Evolutionary conservation across 441 rosid species (phyloP).

Genomic region (Biscutella laevigata): DNA sequence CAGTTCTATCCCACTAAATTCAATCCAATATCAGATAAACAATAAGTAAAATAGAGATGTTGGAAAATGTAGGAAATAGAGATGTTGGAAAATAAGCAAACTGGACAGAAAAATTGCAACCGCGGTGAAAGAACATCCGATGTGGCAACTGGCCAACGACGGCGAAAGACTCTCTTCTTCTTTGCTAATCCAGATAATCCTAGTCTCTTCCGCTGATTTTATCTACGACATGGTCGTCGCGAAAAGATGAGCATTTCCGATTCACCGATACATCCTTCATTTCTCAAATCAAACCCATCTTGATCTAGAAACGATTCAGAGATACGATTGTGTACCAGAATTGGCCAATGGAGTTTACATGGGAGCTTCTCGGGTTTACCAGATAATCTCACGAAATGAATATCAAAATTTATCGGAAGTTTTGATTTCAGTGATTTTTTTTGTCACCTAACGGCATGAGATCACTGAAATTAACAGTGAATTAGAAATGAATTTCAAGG

Average conservation of each 20-base stretch:
- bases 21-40: too few relatives aligned
- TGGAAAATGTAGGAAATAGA: too few relatives aligned
- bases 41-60: too few relatives aligned
- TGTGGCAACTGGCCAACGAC: too few relatives aligned
- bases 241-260: slow-evolving; percentile 72
- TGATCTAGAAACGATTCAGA: slow-evolving; percentile 35
- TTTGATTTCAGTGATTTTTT: slow-evolving; percentile 70
- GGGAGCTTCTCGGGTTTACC: slow-evolving; percentile 50
- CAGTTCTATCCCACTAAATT: too few relatives aligned
- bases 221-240: slow-evolving; percentile 80
- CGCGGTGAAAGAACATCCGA: too few relatives aligned
- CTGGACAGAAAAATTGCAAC: too few relatives aligned
- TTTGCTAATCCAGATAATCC: slow-evolving; percentile 48
- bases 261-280: slow-evolving; percentile 78
- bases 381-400: slow-evolving; percentile 34
- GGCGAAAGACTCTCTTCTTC: slow-evolving; percentile 28
- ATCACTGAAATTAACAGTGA: slow-evolving; percentile 71
- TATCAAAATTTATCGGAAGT: slow-evolving; percentile 37
- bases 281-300: slow-evolving; percentile 53
- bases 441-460: slow-evolving; percentile 87
- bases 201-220: slow-evolving; percentile 61
- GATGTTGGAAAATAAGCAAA: too few relatives aligned
- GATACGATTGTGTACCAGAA: slow-evolving; percentile 31
- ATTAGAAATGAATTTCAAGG: too few relatives aligned
- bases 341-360: slow-evolving; percentile 67